phyloP scores from a whole-genome alignment of 441 rosid species.

The Pelargonium cotyledonis region DNA sequence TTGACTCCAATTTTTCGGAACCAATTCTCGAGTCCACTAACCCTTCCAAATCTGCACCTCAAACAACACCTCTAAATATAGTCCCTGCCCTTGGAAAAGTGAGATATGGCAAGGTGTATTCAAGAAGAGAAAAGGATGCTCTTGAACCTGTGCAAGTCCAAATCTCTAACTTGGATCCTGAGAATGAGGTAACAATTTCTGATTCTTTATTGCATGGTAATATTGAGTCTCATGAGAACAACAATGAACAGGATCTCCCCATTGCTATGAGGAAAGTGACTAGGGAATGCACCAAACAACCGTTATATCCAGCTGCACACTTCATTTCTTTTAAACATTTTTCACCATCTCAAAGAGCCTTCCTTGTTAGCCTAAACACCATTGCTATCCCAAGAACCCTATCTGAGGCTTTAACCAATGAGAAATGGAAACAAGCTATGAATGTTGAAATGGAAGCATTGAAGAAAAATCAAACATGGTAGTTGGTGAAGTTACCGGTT shows the following conservation, averaged over 20 bases:
- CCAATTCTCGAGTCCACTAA: not conserved
- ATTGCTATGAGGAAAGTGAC: not conserved
- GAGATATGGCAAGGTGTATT: not conserved
- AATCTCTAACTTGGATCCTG: not conserved
- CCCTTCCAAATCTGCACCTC: not conserved
- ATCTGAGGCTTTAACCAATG: not conserved
- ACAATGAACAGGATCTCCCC: not conserved
- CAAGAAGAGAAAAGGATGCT: not conserved
- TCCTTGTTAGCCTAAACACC: not conserved
- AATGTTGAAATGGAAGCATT: not conserved
- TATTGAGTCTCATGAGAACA: not conserved
- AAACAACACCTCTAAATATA: not conserved
- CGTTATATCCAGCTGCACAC: not conserved
- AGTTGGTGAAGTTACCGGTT: not conserved
- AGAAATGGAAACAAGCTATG: not conserved
- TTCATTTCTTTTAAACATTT: not conserved
- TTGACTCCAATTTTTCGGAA: not conserved
- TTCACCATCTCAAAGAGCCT: not conserved
- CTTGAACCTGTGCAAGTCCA: slow-evolving; percentile 1
- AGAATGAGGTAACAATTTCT: slow-evolving; percentile 5
- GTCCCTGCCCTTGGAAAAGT: not conserved
- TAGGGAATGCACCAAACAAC: not conserved
- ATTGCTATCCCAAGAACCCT: not conserved
- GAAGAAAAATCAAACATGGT: not conserved
- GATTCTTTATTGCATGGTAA: not conserved